Evolutionary conservation across 257 asterid genomes (phyloP), one percentile per base, ranked within the genome.

Genomic region (Solanum sitiens): DNA sequence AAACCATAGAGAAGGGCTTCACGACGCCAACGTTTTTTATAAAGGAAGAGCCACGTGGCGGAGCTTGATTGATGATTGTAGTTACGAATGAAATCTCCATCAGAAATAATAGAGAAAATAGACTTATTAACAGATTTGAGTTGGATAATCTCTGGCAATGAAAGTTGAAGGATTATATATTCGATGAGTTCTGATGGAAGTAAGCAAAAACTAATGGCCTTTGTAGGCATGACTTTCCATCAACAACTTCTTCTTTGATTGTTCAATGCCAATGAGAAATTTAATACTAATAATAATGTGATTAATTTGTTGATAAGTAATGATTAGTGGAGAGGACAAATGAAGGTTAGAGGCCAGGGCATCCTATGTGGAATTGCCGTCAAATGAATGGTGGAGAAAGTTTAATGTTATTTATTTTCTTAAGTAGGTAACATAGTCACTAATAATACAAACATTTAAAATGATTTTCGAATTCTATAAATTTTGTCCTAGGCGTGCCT

Each of bases 151-250:
- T 92, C 93, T 1, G 93, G 93, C 74, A 92, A 84, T 83, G 94
- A 88, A 37, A 92, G 87, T 68, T 86, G 90, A 73, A 90, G 85
- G 44, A 92, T 87, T 85, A 92, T 92, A 76, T 86, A 65, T 21
- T 92, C 90, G 75, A 92, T 89, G 77, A 92, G 94, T 40, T 92
- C 94, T 0, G 91, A 87, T 0, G 94, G 94, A 39, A 90, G 93
- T 15, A 92, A 89, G 86, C 89, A 83, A 61, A 92, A 90, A 15
- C 94, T 92, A 89, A 92, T 86, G 86, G 89, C 86, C 47, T 88
- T 89, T 12, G 91, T 83, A 11, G 89, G 40, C 76, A 53, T 89
- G 88, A 87, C 84, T 87, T 88, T 89, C 93, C 91, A 91, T 91
- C 32, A 72, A 23, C 53, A 72, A 23, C 53, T 37, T 2, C 72